Conservation (phyloP, 1,284 basidiomycete species). For the Ganoderma boninense region DNA sequence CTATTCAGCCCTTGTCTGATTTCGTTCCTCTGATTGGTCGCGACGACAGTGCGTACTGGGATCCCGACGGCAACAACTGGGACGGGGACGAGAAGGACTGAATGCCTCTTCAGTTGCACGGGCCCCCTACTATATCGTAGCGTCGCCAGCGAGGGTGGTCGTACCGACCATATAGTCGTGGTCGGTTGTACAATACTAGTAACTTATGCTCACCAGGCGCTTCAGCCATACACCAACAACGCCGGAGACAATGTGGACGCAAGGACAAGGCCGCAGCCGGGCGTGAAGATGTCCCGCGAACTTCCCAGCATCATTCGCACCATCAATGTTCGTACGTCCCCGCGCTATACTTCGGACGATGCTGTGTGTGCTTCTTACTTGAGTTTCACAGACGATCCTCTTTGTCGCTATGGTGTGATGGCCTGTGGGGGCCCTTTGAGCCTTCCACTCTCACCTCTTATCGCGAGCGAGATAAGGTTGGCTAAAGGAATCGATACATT, state of each 20-base stretch:
- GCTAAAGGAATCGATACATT: too few relatives aligned
- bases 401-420: not conserved
- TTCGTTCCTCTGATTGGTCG: too few relatives aligned
- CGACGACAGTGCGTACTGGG: slow-evolving; percentile 14
- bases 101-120: not conserved
- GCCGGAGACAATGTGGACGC: too few relatives aligned
- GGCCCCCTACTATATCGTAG: too few relatives aligned
- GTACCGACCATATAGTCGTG: too few relatives aligned
- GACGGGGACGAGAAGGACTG: slow-evolving; percentile 15
- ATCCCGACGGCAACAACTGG: slow-evolving; percentile 10
- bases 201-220: not conserved
- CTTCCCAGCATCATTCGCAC: not conserved
- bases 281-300: not conserved
- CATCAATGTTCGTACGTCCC: not conserved
- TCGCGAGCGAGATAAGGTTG: too few relatives aligned
- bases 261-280: not conserved
- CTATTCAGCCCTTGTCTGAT: too few relatives aligned
- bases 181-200: too few relatives aligned
- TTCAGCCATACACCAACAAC: too few relatives aligned
- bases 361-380: not conserved
- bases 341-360: not conserved
- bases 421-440: not conserved
- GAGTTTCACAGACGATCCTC: not conserved
- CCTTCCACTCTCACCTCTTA: not conserved
- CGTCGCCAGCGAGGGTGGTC: too few relatives aligned